Percentiles rank a stretch among this genome's conserved stretches.
Evolutionary conservation across 2,329 filamentous ascomycete species (phyloP).

Genomic region (Aureobasidium sp.): DNA sequence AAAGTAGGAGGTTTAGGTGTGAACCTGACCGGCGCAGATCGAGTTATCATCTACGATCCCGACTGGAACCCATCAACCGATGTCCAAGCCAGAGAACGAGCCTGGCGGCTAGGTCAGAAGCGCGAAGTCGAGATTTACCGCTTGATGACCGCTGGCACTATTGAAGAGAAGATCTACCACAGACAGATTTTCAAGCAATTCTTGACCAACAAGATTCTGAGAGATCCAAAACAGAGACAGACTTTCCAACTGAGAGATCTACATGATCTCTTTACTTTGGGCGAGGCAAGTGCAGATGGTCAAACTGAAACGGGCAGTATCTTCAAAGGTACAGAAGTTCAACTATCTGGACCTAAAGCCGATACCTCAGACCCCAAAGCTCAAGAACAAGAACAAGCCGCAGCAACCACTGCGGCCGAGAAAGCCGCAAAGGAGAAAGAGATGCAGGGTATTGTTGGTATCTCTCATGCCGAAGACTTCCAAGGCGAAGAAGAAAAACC

Average conservation of each 20-base stretch:
- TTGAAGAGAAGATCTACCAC: conserved; percentile 99
- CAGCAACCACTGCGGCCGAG: neutral
- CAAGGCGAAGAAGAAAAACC: conserved; percentile 25
- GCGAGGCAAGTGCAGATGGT: conserved; percentile 54
- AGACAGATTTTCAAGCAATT: conserved; percentile 99
- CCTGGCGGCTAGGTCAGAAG: conserved; percentile 93
- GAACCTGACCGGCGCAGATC: conserved; percentile 88
- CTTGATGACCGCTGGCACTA: conserved; percentile 95
- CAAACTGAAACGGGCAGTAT: conserved; percentile 77
- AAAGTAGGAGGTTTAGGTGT: conserved; percentile 91
- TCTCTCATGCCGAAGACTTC: conserved; percentile 40
- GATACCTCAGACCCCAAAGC: conserved; percentile 17
- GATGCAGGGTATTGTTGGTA: conserved; percentile 32
- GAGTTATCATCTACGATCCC: conserved; percentile 96
- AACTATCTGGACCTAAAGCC: conserved; percentile 37
- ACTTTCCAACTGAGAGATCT: conserved; percentile 85
- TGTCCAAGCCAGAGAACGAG: conserved; percentile 86
- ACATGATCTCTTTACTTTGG: conserved; percentile 83
- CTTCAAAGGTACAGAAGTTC: conserved; percentile 81
- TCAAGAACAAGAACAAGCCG: neutral
- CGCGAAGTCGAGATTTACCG: conserved; percentile 93
- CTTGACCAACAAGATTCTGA: conserved; percentile 89
- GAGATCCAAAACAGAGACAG: conserved; percentile 86
- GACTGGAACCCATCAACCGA: conserved; percentile 99
- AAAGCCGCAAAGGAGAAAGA: neutral